These are phyloP conservation scores for Yamadazyma atlantica DNA, from an alignment of 1,139 yeast species.

Conservation along the genomic window DNA sequence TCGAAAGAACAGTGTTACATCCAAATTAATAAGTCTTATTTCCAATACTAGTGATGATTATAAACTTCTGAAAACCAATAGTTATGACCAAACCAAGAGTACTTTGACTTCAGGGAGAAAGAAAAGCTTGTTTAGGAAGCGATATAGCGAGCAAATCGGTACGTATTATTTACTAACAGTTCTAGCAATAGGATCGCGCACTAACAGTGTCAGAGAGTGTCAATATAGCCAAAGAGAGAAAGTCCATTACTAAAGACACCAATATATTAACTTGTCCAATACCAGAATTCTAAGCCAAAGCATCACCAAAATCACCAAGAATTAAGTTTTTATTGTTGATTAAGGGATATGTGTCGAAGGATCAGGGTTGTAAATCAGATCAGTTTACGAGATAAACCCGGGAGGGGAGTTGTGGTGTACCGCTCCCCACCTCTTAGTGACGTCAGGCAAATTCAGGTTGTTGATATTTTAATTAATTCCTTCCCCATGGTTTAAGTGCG, in stretches of 20 bases:
- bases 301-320: no score
- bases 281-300: no score
- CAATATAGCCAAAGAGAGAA: no score
- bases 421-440: no score
- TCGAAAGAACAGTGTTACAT: slow-evolving; percentile 19
- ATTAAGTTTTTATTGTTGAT: no score
- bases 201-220: not conserved
- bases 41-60: slow-evolving; percentile 16
- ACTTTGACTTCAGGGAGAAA: slow-evolving; percentile 28
- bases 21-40: slow-evolving; percentile 13
- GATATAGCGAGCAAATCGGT: slow-evolving; percentile 29
- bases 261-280: not conserved
- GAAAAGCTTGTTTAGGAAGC: slow-evolving; percentile 12
- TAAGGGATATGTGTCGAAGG: no score
- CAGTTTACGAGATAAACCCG: no score
- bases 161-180: slow-evolving; percentile 25
- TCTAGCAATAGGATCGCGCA: not conserved
- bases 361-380: no score
- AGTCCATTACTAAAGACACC: no score
- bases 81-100: slow-evolving; percentile 43
- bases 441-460: no score
- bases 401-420: no score
- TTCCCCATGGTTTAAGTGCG: not conserved
- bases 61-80: slow-evolving; percentile 15
- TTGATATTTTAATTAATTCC: no score